phyloP scores from a whole-genome alignment of 345 rosid species.

The Leavenworthia alabamica region DNA sequence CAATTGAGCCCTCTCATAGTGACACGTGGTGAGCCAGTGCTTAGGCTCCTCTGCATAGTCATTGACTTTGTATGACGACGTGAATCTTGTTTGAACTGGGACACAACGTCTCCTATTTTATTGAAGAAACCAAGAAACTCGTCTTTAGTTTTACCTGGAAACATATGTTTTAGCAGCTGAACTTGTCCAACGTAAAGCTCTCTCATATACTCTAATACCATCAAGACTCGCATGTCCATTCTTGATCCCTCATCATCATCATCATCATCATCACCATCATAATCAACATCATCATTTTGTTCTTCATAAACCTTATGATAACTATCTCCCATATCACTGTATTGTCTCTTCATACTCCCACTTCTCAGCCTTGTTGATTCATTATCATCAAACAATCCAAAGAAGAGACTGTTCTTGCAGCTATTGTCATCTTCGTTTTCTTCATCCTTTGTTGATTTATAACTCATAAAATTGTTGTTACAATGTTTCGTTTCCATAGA shows the following conservation, averaged over 20 bases:
- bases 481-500: conserved; percentile 22
- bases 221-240: conserved; percentile 27
- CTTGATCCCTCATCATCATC: background rate
- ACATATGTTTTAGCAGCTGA: conserved; percentile 24
- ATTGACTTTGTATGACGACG: conserved; percentile 5
- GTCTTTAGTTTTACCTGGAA: conserved; percentile 26
- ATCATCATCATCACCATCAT: background rate
- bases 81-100: conserved; percentile 23
- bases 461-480: conserved; percentile 9
- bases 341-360: conserved; percentile 35
- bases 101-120: conserved; percentile 23
- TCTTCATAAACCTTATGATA: conserved; percentile 20
- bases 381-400: conserved; percentile 26
- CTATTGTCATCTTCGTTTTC: background rate
- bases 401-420: conserved; percentile 24
- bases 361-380: conserved; percentile 20
- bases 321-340: conserved; percentile 29
- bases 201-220: conserved; percentile 31
- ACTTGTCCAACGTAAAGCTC: conserved; percentile 30
- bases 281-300: background rate
- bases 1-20: conserved; percentile 4
- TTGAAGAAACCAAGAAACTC: conserved; percentile 29
- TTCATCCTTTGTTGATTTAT: background rate
- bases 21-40: conserved; percentile 9
- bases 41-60: conserved; percentile 27